These are phyloP conservation scores for Daedalea quercina DNA, from an alignment of 768 basidiomycete species.

Conservation along the genomic window DNA sequence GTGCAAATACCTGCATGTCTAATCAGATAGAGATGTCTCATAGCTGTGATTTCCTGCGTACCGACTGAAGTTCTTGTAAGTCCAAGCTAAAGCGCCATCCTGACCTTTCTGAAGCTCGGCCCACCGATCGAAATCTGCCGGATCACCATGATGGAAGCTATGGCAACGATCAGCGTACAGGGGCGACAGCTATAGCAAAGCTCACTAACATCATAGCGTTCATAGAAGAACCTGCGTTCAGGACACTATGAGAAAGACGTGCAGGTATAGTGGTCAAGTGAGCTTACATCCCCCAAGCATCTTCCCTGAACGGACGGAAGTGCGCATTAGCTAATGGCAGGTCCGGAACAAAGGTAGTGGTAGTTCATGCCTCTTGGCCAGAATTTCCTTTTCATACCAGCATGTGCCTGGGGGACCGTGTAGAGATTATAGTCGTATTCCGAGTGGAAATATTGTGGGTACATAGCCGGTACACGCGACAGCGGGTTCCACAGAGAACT, in stretches of 20 bases:
- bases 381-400: slow-evolving; percentile 38
- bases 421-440: slow-evolving; percentile 46
- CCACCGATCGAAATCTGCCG: slow-evolving; percentile 67
- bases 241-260: too few species aligned
- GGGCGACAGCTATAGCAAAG: too few species aligned
- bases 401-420: slow-evolving; percentile 50
- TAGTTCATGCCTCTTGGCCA: slow-evolving; percentile 42
- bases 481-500: slow-evolving; percentile 9
- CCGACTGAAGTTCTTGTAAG: slow-evolving; percentile 47
- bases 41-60: slow-evolving; percentile 15
- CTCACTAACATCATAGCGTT: slow-evolving; percentile 45
- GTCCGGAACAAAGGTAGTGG: too few species aligned
- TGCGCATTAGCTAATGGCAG: too few species aligned
- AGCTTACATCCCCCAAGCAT: slow-evolving; percentile 67
- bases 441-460: slow-evolving; percentile 31
- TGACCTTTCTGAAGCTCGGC: slow-evolving; percentile 34
- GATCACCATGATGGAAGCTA: slow-evolving; percentile 49
- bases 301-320: slow-evolving; percentile 31
- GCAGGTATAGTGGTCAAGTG: too few species aligned
- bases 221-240: slow-evolving; percentile 45
- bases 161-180: too few species aligned
- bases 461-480: slow-evolving; percentile 15
- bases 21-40: background rate
- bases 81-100: slow-evolving; percentile 49
- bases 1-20: slow-evolving; percentile 45